Evolutionary conservation across 768 basidiomycete species (phyloP), one percentile per base, ranked within the genome.

Genomic region (Kwoniella newhampshirensis): DNA sequence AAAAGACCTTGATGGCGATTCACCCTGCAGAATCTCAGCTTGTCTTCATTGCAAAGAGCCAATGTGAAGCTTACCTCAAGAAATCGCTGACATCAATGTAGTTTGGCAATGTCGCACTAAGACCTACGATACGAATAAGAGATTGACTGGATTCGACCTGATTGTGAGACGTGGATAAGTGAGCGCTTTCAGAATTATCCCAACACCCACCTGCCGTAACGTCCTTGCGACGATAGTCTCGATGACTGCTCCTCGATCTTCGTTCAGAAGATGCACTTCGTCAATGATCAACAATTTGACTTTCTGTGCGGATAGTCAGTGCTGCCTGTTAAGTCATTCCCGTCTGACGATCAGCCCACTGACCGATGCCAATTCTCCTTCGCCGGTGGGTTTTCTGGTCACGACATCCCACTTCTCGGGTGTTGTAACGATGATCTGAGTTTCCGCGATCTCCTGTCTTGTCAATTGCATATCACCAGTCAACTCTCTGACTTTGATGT

Each of bases 351-450:
- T 63, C 53, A 62, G 56, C 57, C 20, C 6, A 75, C 87, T 54
- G 61, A 93, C 93, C 48, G 90, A 87, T 30, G 89, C 89, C n/a
- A 98, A 80, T 73, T 98, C 93, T 12, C 92, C 94, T 78, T 98
- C 96, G 7, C 93, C 92, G 0, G 88, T 91, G 0, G 94, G 91
- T 74, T 96, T 98, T 60, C 96, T 81, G 8, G 96, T 99, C 2
- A 99, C 96, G 0, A 99, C 96, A 65, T 98, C 96, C 96, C 96
- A 99, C 76, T 99, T 99, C 75, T 99, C 96, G 0, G 96, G 96
- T 1, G 96, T 99, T 1, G 96, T 99, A 6, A 99, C 92, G 57
- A 99, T 98, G 42, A 99, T 87, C 71, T 97, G 94, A 9, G 96
- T 98, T 75, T 88, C 85, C 1, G 88, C 87, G 58, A 99, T 92